A percentile compares a stretch with the other conserved stretches of the same genome.
phyloP scores from a whole-genome alignment of 225 moss, liverwort and hornwort species.

The Asterella californica region DNA sequence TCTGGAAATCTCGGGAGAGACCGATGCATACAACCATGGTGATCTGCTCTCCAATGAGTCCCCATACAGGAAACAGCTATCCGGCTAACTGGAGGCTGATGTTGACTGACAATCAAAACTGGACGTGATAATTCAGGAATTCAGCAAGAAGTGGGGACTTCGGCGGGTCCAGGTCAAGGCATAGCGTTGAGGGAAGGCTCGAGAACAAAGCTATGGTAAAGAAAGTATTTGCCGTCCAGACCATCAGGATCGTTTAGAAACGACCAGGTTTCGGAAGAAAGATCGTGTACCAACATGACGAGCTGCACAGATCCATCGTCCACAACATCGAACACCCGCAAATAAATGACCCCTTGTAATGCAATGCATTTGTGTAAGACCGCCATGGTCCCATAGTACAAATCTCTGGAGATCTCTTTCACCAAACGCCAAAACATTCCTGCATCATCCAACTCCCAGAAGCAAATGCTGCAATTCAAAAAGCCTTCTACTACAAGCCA shows the following conservation, averaged over 20 bases:
- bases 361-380: conserved; percentile 35
- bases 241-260: conserved; percentile 35
- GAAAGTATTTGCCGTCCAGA: conserved; percentile 32
- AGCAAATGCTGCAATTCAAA: conserved; percentile 35
- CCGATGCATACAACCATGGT: too few relatives aligned
- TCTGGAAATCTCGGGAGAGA: too few relatives aligned
- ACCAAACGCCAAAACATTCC: conserved; percentile 25
- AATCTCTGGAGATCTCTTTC: conserved; percentile 33
- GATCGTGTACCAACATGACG: conserved; percentile 31
- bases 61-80: too few relatives aligned
- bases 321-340: conserved; percentile 29
- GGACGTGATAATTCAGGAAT: too few relatives aligned
- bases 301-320: conserved; percentile 38
- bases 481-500: conserved; percentile 40
- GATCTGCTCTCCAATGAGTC: too few relatives aligned
- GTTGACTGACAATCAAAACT: too few relatives aligned
- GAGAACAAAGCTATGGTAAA: conserved; percentile 27
- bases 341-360: conserved; percentile 29
- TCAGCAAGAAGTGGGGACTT: background rate
- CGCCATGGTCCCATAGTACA: conserved; percentile 36
- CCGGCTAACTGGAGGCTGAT: too few relatives aligned
- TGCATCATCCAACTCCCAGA: conserved; percentile 27
- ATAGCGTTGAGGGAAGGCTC: conserved; percentile 31
- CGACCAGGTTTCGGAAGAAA: conserved; percentile 20
- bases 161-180: background rate